These are phyloP conservation scores for Crataegus laevigata DNA, from an alignment of 306 rosid genomes.

Conservation along the genomic window DNA sequence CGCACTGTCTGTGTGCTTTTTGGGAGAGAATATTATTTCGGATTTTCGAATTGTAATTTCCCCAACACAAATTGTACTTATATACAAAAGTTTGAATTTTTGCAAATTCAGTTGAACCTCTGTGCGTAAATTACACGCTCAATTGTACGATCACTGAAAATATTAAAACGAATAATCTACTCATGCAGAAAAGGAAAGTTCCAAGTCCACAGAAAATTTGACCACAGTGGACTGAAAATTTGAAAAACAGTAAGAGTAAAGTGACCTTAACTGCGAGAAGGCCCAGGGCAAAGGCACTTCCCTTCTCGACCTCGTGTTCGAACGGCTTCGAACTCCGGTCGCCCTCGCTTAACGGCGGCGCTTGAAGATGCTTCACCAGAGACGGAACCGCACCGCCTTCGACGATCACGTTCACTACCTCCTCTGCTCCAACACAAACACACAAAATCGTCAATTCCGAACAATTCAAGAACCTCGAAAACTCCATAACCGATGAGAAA, in stretches of 20 bases:
- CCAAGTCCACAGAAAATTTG: not conserved
- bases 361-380: constrained; percentile 76
- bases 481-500: not conserved
- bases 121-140: not conserved
- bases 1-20: too few species aligned
- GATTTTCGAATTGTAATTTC: too few species aligned
- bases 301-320: constrained; percentile 98
- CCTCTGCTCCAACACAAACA: constrained; percentile 53
- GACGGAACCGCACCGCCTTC: constrained; percentile 95
- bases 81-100: not conserved
- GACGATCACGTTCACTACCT: constrained; percentile 87
- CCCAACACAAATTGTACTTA: not conserved
- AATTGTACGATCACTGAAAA: not conserved
- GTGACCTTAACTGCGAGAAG: constrained; percentile 94
- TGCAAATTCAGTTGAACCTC: not conserved
- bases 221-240: not conserved
- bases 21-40: not conserved
- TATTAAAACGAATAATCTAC: not conserved
- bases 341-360: constrained; percentile 47
- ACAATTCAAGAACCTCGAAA: constrained; percentile 4
- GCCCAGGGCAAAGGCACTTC: constrained; percentile 92
- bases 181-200: not conserved
- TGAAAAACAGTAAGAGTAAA: not conserved
- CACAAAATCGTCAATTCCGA: not conserved
- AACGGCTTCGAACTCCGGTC: constrained; percentile 52